These are phyloP conservation scores for Herpetomonas samuelpessoai DNA, from an alignment of 208 protist species.

Conservation along the genomic window DNA sequence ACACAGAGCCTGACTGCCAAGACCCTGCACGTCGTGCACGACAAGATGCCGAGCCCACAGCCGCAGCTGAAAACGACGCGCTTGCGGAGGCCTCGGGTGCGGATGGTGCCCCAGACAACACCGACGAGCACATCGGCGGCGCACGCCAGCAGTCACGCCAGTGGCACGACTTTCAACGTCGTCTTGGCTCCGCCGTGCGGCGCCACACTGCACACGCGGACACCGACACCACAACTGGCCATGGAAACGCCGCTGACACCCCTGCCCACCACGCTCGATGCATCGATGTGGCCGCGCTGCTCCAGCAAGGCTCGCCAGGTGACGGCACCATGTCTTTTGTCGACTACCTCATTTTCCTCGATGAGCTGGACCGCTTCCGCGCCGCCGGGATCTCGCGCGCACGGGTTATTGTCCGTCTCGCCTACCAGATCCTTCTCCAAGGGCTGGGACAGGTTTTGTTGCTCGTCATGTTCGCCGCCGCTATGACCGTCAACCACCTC, in stretches of 20 bases:
- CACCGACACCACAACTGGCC: neutral
- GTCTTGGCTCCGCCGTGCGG: too few relatives aligned
- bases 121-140: too few relatives aligned
- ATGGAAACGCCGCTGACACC: neutral
- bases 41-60: too few relatives aligned
- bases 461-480: conserved; percentile 8
- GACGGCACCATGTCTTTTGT: neutral
- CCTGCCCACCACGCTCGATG: too few relatives aligned
- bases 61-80: too few relatives aligned
- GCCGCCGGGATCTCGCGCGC: neutral
- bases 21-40: too few relatives aligned
- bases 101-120: too few relatives aligned
- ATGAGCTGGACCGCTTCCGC: neutral
- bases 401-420: neutral
- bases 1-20: too few relatives aligned
- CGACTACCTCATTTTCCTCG: neutral
- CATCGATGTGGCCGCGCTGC: neutral
- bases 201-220: too few relatives aligned
- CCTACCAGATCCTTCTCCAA: neutral
- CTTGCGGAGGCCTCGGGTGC: too few relatives aligned
- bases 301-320: neutral
- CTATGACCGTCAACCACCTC: conserved; percentile 15
- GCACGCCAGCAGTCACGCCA: too few relatives aligned
- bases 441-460: neutral
- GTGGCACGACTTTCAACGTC: too few relatives aligned